phyloP scores from a whole-genome alignment of 768 basidiomycete genomes.

The Mycena galericulata region DNA sequence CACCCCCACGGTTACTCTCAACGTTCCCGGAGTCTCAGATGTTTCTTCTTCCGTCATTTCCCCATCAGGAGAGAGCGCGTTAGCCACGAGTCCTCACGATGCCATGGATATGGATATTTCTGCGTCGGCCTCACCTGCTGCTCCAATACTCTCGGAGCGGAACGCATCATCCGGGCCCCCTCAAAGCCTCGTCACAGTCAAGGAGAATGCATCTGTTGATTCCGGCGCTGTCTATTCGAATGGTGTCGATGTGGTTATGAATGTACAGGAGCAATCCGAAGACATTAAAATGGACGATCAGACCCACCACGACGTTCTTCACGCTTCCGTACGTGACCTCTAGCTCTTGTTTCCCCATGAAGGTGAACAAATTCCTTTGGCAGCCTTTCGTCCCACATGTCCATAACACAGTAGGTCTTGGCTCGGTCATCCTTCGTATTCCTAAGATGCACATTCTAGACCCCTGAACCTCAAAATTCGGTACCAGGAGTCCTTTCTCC shows the following conservation, averaged over 20 bases:
- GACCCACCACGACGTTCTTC: background rate
- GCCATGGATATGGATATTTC: background rate
- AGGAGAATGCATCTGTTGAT: background rate
- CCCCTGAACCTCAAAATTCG: background rate
- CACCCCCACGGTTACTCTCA: background rate
- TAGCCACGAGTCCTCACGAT: background rate
- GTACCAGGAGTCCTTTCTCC: background rate
- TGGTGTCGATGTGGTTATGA: background rate
- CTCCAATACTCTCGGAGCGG: background rate
- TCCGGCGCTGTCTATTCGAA: background rate
- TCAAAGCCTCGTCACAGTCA: background rate
- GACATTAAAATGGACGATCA: slow-evolving; percentile 13
- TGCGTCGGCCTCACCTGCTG: background rate
- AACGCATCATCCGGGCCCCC: background rate
- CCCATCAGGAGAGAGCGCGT: background rate
- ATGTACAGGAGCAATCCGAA: background rate
- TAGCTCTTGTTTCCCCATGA: too few relatives aligned
- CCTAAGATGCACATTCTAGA: background rate
- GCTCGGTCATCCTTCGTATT: background rate
- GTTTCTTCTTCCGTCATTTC: background rate
- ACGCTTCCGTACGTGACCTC: background rate
- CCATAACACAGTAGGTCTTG: background rate
- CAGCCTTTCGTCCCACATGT: background rate
- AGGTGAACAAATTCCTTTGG: background rate
- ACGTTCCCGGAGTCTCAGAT: background rate